Conservation (phyloP, 73 alveolate genomes). For the Paramecium biaurelia region DNA sequence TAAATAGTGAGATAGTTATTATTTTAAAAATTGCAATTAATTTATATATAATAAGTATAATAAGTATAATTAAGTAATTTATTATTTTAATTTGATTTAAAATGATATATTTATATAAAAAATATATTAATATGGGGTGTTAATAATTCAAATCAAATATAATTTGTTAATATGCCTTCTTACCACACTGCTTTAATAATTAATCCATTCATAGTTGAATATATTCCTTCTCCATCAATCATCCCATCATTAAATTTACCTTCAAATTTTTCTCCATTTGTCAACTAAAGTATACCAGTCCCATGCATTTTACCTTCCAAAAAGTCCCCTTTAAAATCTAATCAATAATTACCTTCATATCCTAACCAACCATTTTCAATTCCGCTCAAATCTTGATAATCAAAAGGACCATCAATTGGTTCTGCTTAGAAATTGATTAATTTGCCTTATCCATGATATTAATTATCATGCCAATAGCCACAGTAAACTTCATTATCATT, state of each 20-base stretch:
- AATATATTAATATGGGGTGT: too few relatives aligned
- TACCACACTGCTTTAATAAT: not conserved
- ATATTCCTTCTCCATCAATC: not conserved
- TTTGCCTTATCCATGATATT: constrained; percentile 42
- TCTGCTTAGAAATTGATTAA: constrained; percentile 17
- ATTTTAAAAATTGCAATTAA: not conserved
- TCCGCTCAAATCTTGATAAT: not conserved
- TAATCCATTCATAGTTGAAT: not conserved
- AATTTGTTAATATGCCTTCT: not conserved
- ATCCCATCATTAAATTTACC: not conserved
- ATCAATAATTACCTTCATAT: not conserved
- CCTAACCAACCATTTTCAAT: constrained; percentile 26
- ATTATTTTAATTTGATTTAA: too few relatives aligned
- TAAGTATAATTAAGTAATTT: not conserved
- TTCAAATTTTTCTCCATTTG: constrained; percentile 11
- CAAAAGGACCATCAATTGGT: not conserved
- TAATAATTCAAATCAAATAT: not conserved
- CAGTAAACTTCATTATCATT: not conserved
- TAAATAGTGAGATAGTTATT: not conserved
- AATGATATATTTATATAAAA: too few relatives aligned
- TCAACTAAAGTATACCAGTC: not conserved
- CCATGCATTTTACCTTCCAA: constrained; percentile 13
- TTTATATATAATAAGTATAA: too few relatives aligned
- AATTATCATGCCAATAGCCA: not conserved
- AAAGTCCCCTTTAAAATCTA: not conserved